A percentile compares a stretch with the other conserved stretches of the same genome.
These are phyloP conservation scores for Zygosaccharomyces kombuchaensis DNA, from an alignment of 805 yeast genomes.

Conservation along the genomic window DNA sequence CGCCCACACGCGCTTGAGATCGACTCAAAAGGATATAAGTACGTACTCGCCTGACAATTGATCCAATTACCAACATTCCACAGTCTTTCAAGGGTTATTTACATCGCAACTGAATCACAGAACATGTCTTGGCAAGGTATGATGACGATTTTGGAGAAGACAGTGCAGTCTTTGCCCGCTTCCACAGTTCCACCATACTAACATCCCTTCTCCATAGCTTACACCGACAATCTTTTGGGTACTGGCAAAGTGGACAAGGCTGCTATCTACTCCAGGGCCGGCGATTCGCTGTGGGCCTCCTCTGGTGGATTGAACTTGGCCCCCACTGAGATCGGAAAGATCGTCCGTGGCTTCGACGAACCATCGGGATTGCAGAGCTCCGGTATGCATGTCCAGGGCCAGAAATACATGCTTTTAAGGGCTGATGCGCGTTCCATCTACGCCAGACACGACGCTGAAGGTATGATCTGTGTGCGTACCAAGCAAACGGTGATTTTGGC, in stretches of 20 bases:
- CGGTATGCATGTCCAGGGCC: constrained; percentile 81
- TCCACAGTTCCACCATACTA: constrained; percentile 7
- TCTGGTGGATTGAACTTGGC: constrained; percentile 62
- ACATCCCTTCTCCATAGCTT: constrained; percentile 50
- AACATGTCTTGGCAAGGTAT: constrained; percentile 47
- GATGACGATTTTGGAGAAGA: constrained; percentile 15
- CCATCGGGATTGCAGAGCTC: constrained; percentile 74
- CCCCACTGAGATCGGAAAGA: constrained; percentile 63
- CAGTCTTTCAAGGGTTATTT: not conserved
- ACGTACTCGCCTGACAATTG: not conserved
- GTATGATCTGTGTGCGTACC: constrained; percentile 87
- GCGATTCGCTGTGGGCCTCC: constrained; percentile 92
- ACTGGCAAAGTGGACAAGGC: constrained; percentile 90
- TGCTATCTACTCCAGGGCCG: constrained; percentile 89
- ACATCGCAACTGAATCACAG: not conserved
- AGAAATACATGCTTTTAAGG: constrained; percentile 80
- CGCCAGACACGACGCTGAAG: constrained; percentile 87
- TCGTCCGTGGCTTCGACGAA: constrained; percentile 77
- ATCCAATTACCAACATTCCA: not conserved
- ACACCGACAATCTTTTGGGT: constrained; percentile 86
- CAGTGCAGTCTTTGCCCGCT: not conserved
- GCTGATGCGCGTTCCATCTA: constrained; percentile 93
- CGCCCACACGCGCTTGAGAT: not conserved
- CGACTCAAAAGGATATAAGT: not conserved
- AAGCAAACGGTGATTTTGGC: constrained; percentile 88